Conservation (phyloP, 2,329 filamentous ascomycete genomes). For the Chrysoporthe puriensis region DNA sequence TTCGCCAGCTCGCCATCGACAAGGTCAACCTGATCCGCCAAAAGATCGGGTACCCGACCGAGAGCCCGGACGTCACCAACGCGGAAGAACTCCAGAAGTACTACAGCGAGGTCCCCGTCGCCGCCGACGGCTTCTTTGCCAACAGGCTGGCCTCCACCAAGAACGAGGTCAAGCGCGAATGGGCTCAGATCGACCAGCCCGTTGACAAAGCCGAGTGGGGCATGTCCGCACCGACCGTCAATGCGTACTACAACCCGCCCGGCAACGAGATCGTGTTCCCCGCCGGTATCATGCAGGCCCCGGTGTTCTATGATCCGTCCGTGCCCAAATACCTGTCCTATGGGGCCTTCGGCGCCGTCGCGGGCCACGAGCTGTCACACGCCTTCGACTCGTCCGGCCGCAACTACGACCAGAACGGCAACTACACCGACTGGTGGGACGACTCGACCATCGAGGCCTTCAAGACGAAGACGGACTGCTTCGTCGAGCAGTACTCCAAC, state of each 20-base stretch:
- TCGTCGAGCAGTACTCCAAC: slow-evolving; percentile 68
- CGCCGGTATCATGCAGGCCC: slow-evolving; percentile 71
- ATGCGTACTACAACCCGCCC: slow-evolving; percentile 67
- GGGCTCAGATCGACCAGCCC: slow-evolving; percentile 63
- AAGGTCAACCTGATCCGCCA: slow-evolving; percentile 70
- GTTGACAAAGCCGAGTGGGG: slow-evolving; percentile 63
- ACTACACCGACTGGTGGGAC: slow-evolving; percentile 70
- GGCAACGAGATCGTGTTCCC: slow-evolving; percentile 73
- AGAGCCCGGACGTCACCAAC: slow-evolving; percentile 64
- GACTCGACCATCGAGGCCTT: slow-evolving; percentile 62
- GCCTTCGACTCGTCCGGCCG: slow-evolving; percentile 70
- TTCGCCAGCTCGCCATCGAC: slow-evolving; percentile 61
- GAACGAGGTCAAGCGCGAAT: slow-evolving; percentile 53
- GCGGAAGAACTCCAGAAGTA: slow-evolving; percentile 58
- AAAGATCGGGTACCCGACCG: slow-evolving; percentile 69
- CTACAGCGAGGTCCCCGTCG: slow-evolving; percentile 58
- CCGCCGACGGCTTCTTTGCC: slow-evolving; percentile 55
- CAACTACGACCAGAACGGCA: slow-evolving; percentile 67
- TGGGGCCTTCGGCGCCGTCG: slow-evolving; percentile 69
- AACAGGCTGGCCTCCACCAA: slow-evolving; percentile 58
- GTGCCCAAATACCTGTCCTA: slow-evolving; percentile 69
- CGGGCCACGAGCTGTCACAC: slow-evolving; percentile 71
- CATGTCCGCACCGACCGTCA: slow-evolving; percentile 64
- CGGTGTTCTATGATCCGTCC: slow-evolving; percentile 61
- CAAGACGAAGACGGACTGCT: slow-evolving; percentile 63